Percentiles rank a stretch among this genome's conserved stretches.
Evolutionary conservation across 1,284 basidiomycete genomes (phyloP).

Genomic region (Apiotrichum gamsii): DNA sequence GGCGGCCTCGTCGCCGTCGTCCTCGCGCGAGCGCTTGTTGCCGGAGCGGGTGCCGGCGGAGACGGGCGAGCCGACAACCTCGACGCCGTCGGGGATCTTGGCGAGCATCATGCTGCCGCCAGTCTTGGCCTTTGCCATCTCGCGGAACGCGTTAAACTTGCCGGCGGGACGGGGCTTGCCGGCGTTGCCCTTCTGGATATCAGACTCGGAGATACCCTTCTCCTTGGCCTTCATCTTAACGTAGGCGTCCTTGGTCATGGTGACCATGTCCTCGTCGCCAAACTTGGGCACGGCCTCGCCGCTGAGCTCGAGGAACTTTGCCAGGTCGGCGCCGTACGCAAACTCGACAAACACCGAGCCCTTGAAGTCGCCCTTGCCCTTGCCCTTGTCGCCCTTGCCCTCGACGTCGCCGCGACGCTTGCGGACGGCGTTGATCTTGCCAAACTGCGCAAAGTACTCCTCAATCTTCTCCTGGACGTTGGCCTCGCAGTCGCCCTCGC

Average conservation of each 20-base stretch:
- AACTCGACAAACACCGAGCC: constrained; percentile 92
- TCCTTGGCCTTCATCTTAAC: constrained; percentile 97
- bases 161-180: constrained; percentile 44
- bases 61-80: constrained; percentile 31
- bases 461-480: constrained; percentile 71
- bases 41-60: not conserved
- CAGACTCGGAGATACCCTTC: constrained; percentile 59
- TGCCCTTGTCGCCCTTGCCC: constrained; percentile 1
- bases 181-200: constrained; percentile 52
- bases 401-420: constrained; percentile 61
- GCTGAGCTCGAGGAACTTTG: constrained; percentile 70
- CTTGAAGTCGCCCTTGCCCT: constrained; percentile 69
- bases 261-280: constrained; percentile 62
- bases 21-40: constrained; percentile 41
- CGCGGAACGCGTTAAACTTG: constrained; percentile 82
- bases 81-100: constrained; percentile 37
- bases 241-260: constrained; percentile 90
- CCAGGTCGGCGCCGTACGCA: constrained; percentile 62
- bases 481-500: constrained; percentile 55
- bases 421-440: constrained; percentile 75
- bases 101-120: constrained; percentile 33
- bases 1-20: constrained; percentile 41
- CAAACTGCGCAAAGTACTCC: constrained; percentile 73
- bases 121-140: constrained; percentile 57
- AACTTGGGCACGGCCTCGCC: constrained; percentile 75